Conservation (phyloP, 805 yeast species). For the Kuraishia floccosa region DNA sequence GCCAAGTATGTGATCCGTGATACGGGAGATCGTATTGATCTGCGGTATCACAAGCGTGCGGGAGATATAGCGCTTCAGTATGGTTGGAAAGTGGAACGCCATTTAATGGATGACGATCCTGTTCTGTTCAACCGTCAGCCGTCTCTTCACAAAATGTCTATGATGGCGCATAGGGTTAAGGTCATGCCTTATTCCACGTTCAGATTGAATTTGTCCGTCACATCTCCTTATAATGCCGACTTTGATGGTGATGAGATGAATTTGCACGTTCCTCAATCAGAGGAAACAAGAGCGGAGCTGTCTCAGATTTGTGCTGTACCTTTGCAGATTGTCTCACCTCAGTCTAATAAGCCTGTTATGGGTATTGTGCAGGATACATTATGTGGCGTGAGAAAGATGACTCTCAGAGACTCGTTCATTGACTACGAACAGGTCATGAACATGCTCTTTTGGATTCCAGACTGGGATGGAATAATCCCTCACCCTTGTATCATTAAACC, state of each 20-base stretch:
- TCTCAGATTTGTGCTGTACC: constrained; percentile 96
- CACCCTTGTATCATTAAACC: constrained; percentile 92
- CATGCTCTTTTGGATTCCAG: constrained; percentile 94
- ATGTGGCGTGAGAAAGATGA: constrained; percentile 95
- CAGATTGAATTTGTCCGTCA: constrained; percentile 91
- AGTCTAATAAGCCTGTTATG: constrained; percentile 98
- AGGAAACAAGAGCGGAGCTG: constrained; percentile 94
- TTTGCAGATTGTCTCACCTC: constrained; percentile 95
- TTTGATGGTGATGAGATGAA: constrained; percentile 99
- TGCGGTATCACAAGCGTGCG: constrained; percentile 93
- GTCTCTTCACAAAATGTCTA: constrained; percentile 97
- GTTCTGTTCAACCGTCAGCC: constrained; percentile 99
- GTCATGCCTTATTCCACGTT: constrained; percentile 99
- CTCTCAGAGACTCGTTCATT: constrained; percentile 78
- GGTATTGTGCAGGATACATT: constrained; percentile 99
- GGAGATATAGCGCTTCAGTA: constrained; percentile 97
- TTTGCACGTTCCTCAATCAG: constrained; percentile 97
- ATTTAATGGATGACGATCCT: constrained; percentile 94
- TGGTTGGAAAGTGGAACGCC: constrained; percentile 99
- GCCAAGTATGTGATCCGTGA: constrained; percentile 97
- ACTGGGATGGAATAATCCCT: constrained; percentile 98
- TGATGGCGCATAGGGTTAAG: constrained; percentile 98
- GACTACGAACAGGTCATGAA: constrained; percentile 95
- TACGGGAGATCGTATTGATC: constrained; percentile 96
- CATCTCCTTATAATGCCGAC: constrained; percentile 99